Evolutionary conservation across 2,329 filamentous ascomycete species (phyloP).

Genomic region (Epichloe sibirici): DNA sequence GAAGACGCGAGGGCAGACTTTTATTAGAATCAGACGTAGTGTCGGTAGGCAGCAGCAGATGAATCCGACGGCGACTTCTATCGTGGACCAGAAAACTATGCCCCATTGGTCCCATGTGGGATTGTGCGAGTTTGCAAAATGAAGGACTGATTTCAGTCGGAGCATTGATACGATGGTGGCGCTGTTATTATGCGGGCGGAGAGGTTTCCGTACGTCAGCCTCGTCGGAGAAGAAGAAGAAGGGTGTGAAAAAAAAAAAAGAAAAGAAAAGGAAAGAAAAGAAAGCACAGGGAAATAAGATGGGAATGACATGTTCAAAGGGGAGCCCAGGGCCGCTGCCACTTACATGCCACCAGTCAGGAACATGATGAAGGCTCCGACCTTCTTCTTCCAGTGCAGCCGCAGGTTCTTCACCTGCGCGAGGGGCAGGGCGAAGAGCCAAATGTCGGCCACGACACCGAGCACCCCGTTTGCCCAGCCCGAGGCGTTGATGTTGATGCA

Average conservation of each 20-base stretch:
- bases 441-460: conserved; percentile 33
- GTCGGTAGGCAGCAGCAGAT: conserved; percentile 16
- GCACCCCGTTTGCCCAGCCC: conserved; percentile 33
- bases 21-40: conserved; percentile 13
- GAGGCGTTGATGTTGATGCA: conserved; percentile 34
- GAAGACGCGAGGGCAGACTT: not conserved
- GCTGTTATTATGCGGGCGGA: conserved; percentile 2
- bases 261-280: too few relatives aligned
- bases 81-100: conserved; percentile 13
- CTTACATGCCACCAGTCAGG: conserved; percentile 24
- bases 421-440: conserved; percentile 34
- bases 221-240: not conserved
- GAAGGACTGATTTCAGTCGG: conserved; percentile 12
- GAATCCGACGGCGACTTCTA: conserved; percentile 15
- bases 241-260: too few relatives aligned
- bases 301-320: too few relatives aligned
- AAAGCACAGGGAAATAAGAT: not conserved
- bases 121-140: conserved; percentile 13
- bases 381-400: conserved; percentile 15
- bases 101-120: conserved; percentile 14
- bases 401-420: conserved; percentile 24
- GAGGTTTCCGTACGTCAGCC: too few relatives aligned
- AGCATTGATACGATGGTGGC: conserved; percentile 15
- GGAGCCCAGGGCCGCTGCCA: not conserved
- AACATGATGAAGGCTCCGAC: conserved; percentile 29